Base-by-base conservation (phyloP, 2,329 filamentous ascomycete genomes). In the Lasiodiplodia theobromae region DNA sequence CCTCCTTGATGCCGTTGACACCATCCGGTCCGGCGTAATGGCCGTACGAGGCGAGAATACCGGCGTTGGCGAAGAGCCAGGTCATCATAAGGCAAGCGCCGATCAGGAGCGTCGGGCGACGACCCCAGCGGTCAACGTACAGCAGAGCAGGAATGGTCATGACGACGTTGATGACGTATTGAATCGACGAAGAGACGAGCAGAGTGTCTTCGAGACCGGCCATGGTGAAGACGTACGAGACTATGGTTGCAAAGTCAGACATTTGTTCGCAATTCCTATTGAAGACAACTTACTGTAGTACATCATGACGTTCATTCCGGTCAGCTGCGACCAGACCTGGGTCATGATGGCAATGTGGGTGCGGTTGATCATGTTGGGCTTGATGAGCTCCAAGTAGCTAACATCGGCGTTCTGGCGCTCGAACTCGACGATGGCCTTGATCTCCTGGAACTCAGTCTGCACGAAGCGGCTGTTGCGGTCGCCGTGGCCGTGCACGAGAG, bases 61-160 rank as follows among this genome's bases (percentile, higher is more conserved):
- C 86, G 25, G 88, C 89, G 44, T 87, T 88, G 70, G 87, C 84
- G 74, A 90, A 89, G 66, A 91, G 80, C 81, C 86, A 89, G 6
- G 82, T 83, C 77, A 77, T 77, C 90, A 93, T 92, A 57, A 91
- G 80, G 28, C 86, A 79, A 6, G 89, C 86, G 60, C 91, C 91
- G 31, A 88, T 75, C n/a, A 93, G 82, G 44, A 93, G 83, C 4
- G 90, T 87, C 1, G 82, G 83, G 52, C 91, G 91, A 71, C 92
- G 91, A 57, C 92, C 92, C 88, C 90, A 92, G 67, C 85, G 84
- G 73, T 96, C 92, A 73, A 94, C 86, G 82, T 84, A 94, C 68
- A 94, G 79, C 28, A 95, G 85, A 1, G 92, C 92, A 0, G 91
- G 91, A 3, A 94, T 77, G 0, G 92, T 95, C 89, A 93, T 92